Evolutionary conservation across 805 yeast species (phyloP), one percentile per base, ranked within the genome.

Genomic region (Hanseniaspora guilliermondii): DNA sequence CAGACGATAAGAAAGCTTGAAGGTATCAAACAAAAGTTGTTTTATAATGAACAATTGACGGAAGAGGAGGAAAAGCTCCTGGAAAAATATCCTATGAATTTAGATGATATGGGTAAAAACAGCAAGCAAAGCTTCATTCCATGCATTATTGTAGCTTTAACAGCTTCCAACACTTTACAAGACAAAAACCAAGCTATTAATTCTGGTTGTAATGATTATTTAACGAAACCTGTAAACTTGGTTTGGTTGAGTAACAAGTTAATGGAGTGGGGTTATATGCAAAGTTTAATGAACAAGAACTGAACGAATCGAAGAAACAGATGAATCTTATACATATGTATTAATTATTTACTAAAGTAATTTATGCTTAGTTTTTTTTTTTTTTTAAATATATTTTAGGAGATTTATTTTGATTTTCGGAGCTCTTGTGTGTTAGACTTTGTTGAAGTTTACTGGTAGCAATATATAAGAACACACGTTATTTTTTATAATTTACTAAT

Each of bases 211-310:
- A 93, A 93, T 64, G 99, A 93, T 68, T 93, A 84, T 70, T 70
- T 93, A 60, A 93, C 97, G 9, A 93, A 93, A 61, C 99, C 99
- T 0, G 97, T 93, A 8, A 91, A 88, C 61, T 73, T 91, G 60
- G 86, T 80, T 48, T 93, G 99, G 99, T 73, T 93, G 47, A 86
- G 88, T 62, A 87, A 86, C 64, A 93, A 93, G 68, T 85, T 93
- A 52, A 84, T 88, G 0, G 97, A 91, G 68, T 93, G 97, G 97
- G 97, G 98, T 0, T 91, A 97, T 68, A 91, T 91, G 97, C 98
- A 91, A 69, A 97, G 97, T 0, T 71, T 91, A 49, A 89, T 91
- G 65, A 44, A 95, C 91, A 68, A 37, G 21, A 35, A 19, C 9
- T 40, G 16, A 19, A 22, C n/a, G 27, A 16, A n/a, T 16, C n/a